Evolutionary conservation across 2,329 filamentous ascomycete genomes (phyloP).

Genomic region (Triangularia verruculosa): DNA sequence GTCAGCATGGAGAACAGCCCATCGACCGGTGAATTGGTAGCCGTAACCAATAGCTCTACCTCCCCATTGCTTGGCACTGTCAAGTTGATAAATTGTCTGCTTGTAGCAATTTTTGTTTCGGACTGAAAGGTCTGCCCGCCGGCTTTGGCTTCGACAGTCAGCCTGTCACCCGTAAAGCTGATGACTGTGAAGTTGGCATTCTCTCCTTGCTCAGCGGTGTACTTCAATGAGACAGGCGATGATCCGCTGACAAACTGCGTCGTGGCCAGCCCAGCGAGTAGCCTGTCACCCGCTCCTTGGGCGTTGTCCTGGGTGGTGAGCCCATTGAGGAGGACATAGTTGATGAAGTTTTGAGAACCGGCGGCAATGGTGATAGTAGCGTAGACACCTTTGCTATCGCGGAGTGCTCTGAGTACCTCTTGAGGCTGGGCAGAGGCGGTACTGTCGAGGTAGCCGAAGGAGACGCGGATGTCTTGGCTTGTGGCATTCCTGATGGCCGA

Average conservation of each 20-base stretch:
- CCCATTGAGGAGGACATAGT: conserved; percentile 29
- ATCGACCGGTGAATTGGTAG: conserved; percentile 18
- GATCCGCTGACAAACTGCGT: conserved; percentile 25
- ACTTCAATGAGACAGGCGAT: conserved; percentile 21
- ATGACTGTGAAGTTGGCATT: conserved; percentile 24
- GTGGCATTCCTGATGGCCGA: conserved; percentile 29
- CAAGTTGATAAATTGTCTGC: conserved; percentile 13
- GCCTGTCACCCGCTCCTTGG: conserved; percentile 22
- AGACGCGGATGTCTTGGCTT: conserved; percentile 27
- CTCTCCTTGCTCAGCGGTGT: conserved; percentile 24
- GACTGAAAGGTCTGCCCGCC: conserved; percentile 19
- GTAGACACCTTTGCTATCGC: conserved; percentile 26
- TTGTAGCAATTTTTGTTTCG: not conserved
- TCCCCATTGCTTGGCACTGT: conserved; percentile 21
- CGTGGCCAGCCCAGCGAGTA: conserved; percentile 25
- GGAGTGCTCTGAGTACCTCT: conserved; percentile 24
- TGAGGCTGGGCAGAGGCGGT: conserved; percentile 14
- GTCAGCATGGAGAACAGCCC: conserved; percentile 25
- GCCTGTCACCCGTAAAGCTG: conserved; percentile 20
- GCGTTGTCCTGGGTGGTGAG: conserved; percentile 28
- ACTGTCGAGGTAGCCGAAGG: conserved; percentile 28
- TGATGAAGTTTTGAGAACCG: conserved; percentile 26
- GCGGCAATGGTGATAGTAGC: conserved; percentile 26
- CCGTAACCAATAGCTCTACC: conserved; percentile 24
- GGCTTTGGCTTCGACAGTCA: conserved; percentile 20